Evolutionary conservation across 805 yeast genomes (phyloP).

Genomic region (Kodamaea lidongshanica): DNA sequence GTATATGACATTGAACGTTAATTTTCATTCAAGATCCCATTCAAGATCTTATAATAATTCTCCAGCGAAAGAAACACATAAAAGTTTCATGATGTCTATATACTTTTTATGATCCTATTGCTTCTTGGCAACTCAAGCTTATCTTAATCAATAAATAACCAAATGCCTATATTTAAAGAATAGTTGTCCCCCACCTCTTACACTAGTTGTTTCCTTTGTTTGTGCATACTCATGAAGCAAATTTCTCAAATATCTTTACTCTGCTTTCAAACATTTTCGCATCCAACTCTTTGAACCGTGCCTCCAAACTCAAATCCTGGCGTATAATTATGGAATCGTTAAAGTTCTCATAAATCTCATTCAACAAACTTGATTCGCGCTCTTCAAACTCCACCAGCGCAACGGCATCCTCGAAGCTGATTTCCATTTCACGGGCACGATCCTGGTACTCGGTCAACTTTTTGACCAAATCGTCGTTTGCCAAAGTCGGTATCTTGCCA

Average conservation of each 20-base stretch:
- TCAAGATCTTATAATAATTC: too few relatives aligned
- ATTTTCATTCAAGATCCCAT: too few relatives aligned
- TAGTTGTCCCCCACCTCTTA: too few relatives aligned
- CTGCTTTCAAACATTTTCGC: slow-evolving; percentile 14
- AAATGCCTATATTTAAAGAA: too few relatives aligned
- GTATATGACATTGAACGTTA: too few relatives aligned
- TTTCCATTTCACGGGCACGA: slow-evolving; percentile 1
- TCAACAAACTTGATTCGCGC: slow-evolving; percentile 5
- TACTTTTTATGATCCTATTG: too few relatives aligned
- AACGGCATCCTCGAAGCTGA: slow-evolving; percentile 2
- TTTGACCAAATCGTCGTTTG: slow-evolving; percentile 9
- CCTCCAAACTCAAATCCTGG: slow-evolving; percentile 12
- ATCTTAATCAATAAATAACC: too few relatives aligned
- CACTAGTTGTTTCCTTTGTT: too few relatives aligned
- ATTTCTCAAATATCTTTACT: slow-evolving; percentile 16
- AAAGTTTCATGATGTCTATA: too few relatives aligned
- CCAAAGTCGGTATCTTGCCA: slow-evolving; percentile 1
- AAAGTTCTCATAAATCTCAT: slow-evolving; percentile 8
- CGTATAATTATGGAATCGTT: slow-evolving; percentile 12
- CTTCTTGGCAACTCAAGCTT: too few relatives aligned
- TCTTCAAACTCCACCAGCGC: slow-evolving; percentile 7
- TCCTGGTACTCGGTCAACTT: slow-evolving; percentile 15
- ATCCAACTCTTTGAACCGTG: slow-evolving; percentile 14
- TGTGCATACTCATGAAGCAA: too few relatives aligned
- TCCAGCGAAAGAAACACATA: too few relatives aligned